These are phyloP conservation scores for Malassezia japonica DNA, from an alignment of 1,284 basidiomycete species.

Conservation along the genomic window DNA sequence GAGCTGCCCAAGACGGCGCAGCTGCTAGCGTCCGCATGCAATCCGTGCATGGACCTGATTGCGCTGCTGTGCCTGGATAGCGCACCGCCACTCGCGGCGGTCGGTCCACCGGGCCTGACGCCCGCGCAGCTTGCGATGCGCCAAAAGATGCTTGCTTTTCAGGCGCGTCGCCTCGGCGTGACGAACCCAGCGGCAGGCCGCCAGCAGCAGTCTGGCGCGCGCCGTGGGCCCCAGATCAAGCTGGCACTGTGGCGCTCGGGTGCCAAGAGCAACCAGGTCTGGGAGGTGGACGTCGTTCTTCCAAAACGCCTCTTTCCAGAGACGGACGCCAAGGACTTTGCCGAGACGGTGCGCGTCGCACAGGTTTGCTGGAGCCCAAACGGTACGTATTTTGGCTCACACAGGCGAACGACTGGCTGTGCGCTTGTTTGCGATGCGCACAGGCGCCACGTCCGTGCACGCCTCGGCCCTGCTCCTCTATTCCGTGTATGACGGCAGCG, in stretches of 20 bases:
- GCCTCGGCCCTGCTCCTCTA: not conserved
- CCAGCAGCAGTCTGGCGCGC: not conserved
- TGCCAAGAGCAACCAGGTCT: not conserved
- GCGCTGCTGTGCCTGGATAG: slow-evolving; percentile 14
- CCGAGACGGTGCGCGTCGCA: slow-evolving; percentile 2
- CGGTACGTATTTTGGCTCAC: slow-evolving; percentile 4
- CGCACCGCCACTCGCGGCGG: slow-evolving; percentile 2
- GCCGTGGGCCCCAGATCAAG: slow-evolving; percentile 6
- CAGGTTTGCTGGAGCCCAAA: slow-evolving; percentile 12
- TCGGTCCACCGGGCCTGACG: slow-evolving; percentile 13
- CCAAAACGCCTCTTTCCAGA: not conserved
- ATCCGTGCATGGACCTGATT: slow-evolving; percentile 15
- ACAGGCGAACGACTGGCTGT: slow-evolving; percentile 12
- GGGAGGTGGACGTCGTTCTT: slow-evolving; percentile 10
- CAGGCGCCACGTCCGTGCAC: not conserved
- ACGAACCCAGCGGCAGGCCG: slow-evolving; percentile 6
- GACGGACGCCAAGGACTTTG: not conserved
- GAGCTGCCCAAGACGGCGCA: slow-evolving; percentile 7
- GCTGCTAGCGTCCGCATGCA: slow-evolving; percentile 8
- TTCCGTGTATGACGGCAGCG: slow-evolving; percentile 11
- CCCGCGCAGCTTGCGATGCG: slow-evolving; percentile 18
- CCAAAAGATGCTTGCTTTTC: slow-evolving; percentile 16
- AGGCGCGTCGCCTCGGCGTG: slow-evolving; percentile 15
- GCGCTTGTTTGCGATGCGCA: not conserved
- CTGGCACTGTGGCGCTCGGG: slow-evolving; percentile 7